Base-by-base conservation (phyloP, 176 grass and related monocot species). In the Triticum turgidum region DNA sequence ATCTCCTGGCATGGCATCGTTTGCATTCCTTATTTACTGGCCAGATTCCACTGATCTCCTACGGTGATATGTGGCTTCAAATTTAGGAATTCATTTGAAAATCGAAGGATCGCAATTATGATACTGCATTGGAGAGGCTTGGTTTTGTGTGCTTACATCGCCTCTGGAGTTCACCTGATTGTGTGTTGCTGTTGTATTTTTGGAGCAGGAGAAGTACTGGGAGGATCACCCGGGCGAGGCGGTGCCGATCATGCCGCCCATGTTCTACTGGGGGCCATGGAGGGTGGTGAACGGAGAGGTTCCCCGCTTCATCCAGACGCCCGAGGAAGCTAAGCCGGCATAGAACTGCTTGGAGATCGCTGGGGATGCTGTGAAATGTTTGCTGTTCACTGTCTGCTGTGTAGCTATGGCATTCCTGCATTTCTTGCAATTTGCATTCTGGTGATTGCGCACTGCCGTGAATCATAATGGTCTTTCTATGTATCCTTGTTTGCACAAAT, bases 191-290 rank as follows among this genome's bases (percentile, higher is more conserved):
- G 45, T 80, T 72, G 2, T 73, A 62, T 34, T 76, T 59, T 67
- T 86, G 78, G 84, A 79, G 49, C 88, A 98, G 93, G 97, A 98
- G 71, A 94, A 96, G 52, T 96, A 91, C 87, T 99, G 94, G 94
- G 97, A 99, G 80, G 97, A 96, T 15, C 97, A 99, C 77, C 94
- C 94, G 3, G 97, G 97, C 47, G 94, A 91, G 87, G 82, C 84
- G 5, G 94, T 98, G 87, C 97, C 97, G 13, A 80, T 98, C 79
- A 98, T 98, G 96, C 90, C 84, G 54, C 97, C 97, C 41, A 98
- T 91, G 64, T 98, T 98, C 87, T 98, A 98, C 86, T 94, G 94
- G 97, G 97, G 97, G 7, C 97, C 92, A 21, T 98, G 97, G 97
- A 96, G 88, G 84, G 88, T 96, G 84, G 68, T 94, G 77, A 84